Evolutionary conservation across 2,329 filamentous ascomycete genomes (phyloP), one percentile per base, ranked within the genome.

Genomic region (Colletotrichum lini): DNA sequence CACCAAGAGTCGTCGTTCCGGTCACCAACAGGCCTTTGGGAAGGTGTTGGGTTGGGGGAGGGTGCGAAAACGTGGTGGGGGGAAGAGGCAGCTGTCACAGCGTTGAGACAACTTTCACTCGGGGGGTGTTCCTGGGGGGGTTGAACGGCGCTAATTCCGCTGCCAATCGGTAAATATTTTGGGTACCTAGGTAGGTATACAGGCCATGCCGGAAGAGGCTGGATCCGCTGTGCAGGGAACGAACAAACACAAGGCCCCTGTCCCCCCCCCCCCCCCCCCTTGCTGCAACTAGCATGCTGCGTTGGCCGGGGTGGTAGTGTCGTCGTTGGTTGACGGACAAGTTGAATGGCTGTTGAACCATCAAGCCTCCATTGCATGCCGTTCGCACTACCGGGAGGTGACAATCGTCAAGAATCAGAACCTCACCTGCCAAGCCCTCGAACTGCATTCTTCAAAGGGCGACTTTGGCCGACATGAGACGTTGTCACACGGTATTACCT

Each of bases 181-280:
- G 2, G 30, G 30, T 35, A 30, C 30, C 30, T 30, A 35, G 30
- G 30, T 35, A 35, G 30, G 30, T 9, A 35, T 9, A 9, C 30
- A 35, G 8, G 12, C 21, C 23, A n/a, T 13, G 54, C 15, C 21
- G 53, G 54, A 16, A 23, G 21, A 47, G 26, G 57, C n/a, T 63
- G 42, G 58, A 62, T 16, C 59, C 52, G 58, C 50, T 49, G 26
- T 26, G 49, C 59, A 18, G 60, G 44, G 44, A 65, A 57, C 44
- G 52, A 65, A 56, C 65, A 57, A 7, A 8, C 10, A 38, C 30
- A 9, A 35, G 8, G 45, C 45, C 44, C 44, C 26, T 54, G 49
- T 63, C 26, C 10, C 1, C 6, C 35, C 6, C 56, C 50, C 26
- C 12, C 2, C 6, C 35, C 4, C 40, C 63, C 49, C 65, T 38